Percentiles rank a stretch among this genome's conserved stretches.
These are phyloP conservation scores for Sclerotinia nivalis DNA, from an alignment of 2,329 filamentous ascomycete genomes.

Conservation along the genomic window DNA sequence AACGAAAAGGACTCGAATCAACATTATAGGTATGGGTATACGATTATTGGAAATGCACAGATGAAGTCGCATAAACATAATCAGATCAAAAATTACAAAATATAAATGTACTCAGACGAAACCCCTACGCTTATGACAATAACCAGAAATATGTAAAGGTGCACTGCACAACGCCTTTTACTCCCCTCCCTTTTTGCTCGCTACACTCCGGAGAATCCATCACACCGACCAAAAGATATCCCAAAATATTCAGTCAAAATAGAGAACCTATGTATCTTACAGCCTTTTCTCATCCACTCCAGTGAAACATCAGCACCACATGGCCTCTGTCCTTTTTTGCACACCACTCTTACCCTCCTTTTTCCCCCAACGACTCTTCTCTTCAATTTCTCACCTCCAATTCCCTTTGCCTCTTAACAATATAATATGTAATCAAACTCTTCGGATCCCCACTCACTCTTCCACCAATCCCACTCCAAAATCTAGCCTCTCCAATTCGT, in stretches of 20 bases:
- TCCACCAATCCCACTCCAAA: slow-evolving; percentile 66
- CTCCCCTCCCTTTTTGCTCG: background rate
- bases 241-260: slow-evolving; percentile 11
- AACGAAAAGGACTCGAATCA: no score
- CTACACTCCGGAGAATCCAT: slow-evolving; percentile 13
- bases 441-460: slow-evolving; percentile 68
- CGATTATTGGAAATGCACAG: background rate
- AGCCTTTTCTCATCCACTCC: background rate
- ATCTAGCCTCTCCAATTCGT: slow-evolving; percentile 58
- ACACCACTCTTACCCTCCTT: background rate
- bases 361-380: no score
- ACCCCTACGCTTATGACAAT: background rate
- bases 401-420: slow-evolving; percentile 69
- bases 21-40: no score
- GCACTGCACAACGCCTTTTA: slow-evolving; percentile 11
- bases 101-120: background rate
- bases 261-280: slow-evolving; percentile 1
- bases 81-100: slow-evolving; percentile 9
- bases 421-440: slow-evolving; percentile 78
- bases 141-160: slow-evolving; percentile 13
- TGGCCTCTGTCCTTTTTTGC: background rate
- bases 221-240: slow-evolving; percentile 16
- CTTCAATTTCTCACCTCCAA: slow-evolving; percentile 24
- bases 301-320: slow-evolving; percentile 22
- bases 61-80: background rate